Evolutionary conservation across 345 rosid genomes (phyloP).

Genomic region (Arabidopsis arenosa): DNA sequence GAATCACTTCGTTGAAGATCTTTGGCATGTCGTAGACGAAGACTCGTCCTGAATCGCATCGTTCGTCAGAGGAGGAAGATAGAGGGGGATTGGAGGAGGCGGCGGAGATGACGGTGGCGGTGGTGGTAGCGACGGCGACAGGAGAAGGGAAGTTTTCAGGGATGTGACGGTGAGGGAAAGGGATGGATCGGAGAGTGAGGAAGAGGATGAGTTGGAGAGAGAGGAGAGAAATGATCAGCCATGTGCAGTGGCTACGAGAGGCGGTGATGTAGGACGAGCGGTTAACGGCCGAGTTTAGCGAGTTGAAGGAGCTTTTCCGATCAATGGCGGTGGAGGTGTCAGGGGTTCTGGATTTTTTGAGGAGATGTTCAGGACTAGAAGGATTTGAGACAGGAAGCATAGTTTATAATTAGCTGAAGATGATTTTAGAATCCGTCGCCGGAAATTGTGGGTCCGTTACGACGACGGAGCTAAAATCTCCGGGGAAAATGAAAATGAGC

Average conservation of each 20-base stretch:
- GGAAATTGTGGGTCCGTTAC: constrained; percentile 39
- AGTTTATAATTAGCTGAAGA: background rate
- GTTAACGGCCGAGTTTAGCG: constrained; percentile 39
- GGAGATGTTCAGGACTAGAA: constrained; percentile 52
- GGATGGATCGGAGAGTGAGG: constrained; percentile 58
- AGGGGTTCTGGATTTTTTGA: constrained; percentile 45
- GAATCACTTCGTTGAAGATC: constrained; percentile 65
- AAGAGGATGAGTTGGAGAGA: constrained; percentile 66
- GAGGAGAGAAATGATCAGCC: constrained; percentile 65
- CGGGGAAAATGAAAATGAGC: background rate
- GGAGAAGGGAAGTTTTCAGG: constrained; percentile 46
- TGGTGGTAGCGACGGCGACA: constrained; percentile 15
- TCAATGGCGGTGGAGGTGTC: constrained; percentile 39
- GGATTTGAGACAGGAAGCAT: constrained; percentile 65
- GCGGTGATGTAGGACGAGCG: constrained; percentile 49
- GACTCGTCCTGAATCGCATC: constrained; percentile 65
- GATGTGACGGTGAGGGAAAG: constrained; percentile 45
- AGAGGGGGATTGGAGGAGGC: constrained; percentile 8
- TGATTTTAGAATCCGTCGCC: constrained; percentile 26
- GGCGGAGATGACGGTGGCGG: constrained; percentile 14
- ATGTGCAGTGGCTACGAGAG: constrained; percentile 55
- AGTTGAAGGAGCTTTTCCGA: constrained; percentile 54
- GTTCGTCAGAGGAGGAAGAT: background rate
- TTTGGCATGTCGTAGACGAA: constrained; percentile 82
- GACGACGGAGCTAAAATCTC: constrained; percentile 31